Evolutionary conservation across 176 grass and related monocot species (phyloP).

Genomic region (Dactylis glomerata): DNA sequence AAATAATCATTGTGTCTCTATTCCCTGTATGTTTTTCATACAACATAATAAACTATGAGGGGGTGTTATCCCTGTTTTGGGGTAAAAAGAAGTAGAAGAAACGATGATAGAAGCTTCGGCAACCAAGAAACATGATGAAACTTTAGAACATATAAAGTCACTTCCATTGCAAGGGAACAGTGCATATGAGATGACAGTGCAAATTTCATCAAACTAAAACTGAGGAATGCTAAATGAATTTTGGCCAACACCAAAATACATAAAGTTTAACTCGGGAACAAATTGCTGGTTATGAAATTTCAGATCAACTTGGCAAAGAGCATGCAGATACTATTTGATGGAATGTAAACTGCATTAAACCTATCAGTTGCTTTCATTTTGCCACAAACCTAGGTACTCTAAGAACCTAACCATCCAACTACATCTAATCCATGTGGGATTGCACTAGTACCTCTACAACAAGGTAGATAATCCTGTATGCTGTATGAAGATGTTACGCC

Average conservation of each 20-base stretch:
- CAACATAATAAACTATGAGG: not conserved
- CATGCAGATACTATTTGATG: not conserved
- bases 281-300: not conserved
- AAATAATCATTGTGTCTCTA: not conserved
- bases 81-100: not conserved
- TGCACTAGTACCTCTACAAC: not conserved
- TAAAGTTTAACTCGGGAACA: not conserved
- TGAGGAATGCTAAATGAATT: not conserved
- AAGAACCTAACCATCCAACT: not conserved
- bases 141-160: not conserved
- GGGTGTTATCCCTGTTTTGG: not conserved
- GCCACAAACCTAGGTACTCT: not conserved
- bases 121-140: too few species aligned
- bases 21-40: not conserved
- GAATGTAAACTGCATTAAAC: not conserved
- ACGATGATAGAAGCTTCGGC: not conserved
- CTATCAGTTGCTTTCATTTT: not conserved
- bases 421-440: not conserved
- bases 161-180: not conserved
- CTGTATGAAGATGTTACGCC: not conserved
- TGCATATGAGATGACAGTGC: not conserved
- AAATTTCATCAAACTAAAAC: not conserved
- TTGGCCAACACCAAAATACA: not conserved
- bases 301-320: constrained; percentile 4
- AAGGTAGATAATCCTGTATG: not conserved